Evolutionary conservation across 805 yeast genomes (phyloP).

Genomic region (Alloascoidea hylecoeti): DNA sequence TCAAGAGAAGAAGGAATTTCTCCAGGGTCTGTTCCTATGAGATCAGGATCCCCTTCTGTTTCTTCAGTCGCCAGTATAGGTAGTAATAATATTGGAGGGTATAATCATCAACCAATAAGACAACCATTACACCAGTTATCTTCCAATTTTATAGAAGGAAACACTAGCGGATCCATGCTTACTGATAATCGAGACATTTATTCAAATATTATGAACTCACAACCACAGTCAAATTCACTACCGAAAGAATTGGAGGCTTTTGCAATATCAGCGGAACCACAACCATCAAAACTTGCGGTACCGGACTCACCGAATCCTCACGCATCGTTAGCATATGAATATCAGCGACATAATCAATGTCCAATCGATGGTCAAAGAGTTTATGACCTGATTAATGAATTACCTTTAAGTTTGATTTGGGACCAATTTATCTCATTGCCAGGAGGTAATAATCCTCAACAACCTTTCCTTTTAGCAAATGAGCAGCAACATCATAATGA

Average conservation of each 20-base stretch:
- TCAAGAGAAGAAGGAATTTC: conserved; percentile 8
- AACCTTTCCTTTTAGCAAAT: neutral
- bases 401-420: conserved; percentile 19
- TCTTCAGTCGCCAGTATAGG: conserved; percentile 9
- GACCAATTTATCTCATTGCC: conserved; percentile 13
- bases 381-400: conserved; percentile 17
- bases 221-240: conserved; percentile 5
- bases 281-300: no score
- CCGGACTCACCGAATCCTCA: conserved; percentile 1
- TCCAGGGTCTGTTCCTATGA: conserved; percentile 3
- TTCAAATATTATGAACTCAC: neutral
- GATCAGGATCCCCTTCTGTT: conserved; percentile 9
- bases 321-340: neutral
- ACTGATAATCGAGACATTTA: neutral
- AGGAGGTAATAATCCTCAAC: neutral
- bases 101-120: neutral
- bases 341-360: neutral
- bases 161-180: neutral
- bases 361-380: conserved; percentile 15
- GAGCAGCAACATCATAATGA: no score
- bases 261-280: conserved; percentile 3
- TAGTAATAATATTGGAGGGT: conserved; percentile 4
- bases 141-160: neutral
- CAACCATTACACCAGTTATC: neutral
- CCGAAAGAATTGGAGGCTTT: no score